Conservation (phyloP, 176 grass and related monocot species). For the Puya raimondii region DNA sequence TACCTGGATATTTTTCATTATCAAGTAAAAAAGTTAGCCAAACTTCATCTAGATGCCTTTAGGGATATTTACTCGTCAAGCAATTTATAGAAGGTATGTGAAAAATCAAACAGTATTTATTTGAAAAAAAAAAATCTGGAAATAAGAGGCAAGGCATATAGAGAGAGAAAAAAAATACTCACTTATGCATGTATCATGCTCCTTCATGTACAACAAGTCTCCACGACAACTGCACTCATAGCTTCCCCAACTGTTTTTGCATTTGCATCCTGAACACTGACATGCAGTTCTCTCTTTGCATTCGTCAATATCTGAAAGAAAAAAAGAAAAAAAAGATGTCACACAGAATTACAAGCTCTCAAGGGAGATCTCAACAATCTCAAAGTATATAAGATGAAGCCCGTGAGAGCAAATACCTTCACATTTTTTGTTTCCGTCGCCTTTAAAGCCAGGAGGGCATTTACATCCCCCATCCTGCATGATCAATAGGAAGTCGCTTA, state of each 20-base stretch:
- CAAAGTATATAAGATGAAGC: neutral
- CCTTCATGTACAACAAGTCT: conserved; percentile 82
- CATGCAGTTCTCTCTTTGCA: conserved; percentile 76
- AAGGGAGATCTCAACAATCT: neutral
- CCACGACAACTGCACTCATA: conserved; percentile 71
- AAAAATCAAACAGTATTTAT: no score
- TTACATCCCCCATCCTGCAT: conserved; percentile 80
- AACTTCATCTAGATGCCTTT: no score
- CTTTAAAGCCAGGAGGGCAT: conserved; percentile 74
- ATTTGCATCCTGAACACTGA: conserved; percentile 84
- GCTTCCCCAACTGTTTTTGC: conserved; percentile 93
- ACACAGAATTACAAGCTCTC: neutral
- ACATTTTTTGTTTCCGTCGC: conserved; percentile 67
- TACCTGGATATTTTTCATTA: conserved; percentile 42
- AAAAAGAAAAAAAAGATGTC: conserved; percentile 21
- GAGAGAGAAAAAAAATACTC: conserved; percentile 12
- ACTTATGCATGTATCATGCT: conserved; percentile 99
- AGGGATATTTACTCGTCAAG: no score
- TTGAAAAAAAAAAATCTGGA: neutral
- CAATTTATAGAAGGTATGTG: no score
- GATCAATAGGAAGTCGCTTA: conserved; percentile 1
- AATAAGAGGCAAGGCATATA: neutral
- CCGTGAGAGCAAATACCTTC: conserved; percentile 39
- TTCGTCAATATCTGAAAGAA: conserved; percentile 80
- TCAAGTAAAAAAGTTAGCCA: neutral